phyloP scores from a whole-genome alignment of 202 grass and related monocot genomes.

The Bolboschoenoplectus hybrid region DNA sequence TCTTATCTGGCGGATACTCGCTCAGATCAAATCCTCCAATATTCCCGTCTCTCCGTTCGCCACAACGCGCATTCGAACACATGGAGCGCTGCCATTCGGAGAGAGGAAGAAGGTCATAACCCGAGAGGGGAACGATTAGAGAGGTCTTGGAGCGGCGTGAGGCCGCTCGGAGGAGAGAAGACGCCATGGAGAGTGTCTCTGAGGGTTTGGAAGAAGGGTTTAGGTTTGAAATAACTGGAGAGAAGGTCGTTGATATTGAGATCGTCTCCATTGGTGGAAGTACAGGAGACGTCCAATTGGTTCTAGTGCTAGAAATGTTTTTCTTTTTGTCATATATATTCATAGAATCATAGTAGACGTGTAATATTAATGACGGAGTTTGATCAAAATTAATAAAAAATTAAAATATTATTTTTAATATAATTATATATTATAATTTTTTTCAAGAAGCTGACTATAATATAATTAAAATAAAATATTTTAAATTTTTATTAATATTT shows the following conservation, averaged over 20 bases:
- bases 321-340: too few species aligned
- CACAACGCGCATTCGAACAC: slow-evolving; percentile 22
- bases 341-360: too few species aligned
- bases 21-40: slow-evolving; percentile 16
- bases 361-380: too few species aligned
- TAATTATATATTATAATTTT: too few species aligned
- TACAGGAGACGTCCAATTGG: too few species aligned
- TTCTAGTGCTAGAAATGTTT: too few species aligned
- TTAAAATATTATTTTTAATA: too few species aligned
- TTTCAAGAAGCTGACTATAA: too few species aligned
- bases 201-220: slow-evolving; percentile 21
- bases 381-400: too few species aligned
- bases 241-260: not conserved
- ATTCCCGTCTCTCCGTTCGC: not conserved
- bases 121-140: not conserved
- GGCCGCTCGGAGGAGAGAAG: slow-evolving; percentile 28
- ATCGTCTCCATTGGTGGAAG: not conserved
- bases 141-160: slow-evolving; percentile 4
- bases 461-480: too few species aligned
- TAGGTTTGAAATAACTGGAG: slow-evolving; percentile 6
- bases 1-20: slow-evolving; percentile 30
- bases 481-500: too few species aligned
- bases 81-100: not conserved
- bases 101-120: not conserved
- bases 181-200: slow-evolving; percentile 13